phyloP scores from a whole-genome alignment of 2,329 filamentous ascomycete genomes.

The Paecilomyces fulvus region DNA sequence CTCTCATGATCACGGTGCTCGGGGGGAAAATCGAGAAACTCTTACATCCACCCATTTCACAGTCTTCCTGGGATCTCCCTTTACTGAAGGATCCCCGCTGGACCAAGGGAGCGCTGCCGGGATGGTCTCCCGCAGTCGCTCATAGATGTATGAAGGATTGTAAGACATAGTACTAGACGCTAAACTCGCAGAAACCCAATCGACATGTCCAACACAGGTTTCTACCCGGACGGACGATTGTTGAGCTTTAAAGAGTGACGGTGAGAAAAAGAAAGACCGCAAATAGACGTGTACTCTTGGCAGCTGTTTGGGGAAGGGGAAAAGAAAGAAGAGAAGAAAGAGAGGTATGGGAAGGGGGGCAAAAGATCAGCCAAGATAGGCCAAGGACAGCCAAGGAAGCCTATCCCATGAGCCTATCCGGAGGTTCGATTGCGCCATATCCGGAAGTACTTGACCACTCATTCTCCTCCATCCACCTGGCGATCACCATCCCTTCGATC shows the following conservation, averaged over 20 bases:
- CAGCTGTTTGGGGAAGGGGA: background rate
- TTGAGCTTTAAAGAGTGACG: background rate
- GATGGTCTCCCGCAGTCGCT: conserved; percentile 10
- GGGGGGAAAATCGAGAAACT: conserved; percentile 17
- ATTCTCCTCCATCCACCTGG: background rate
- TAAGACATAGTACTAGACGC: background rate
- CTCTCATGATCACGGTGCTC: background rate
- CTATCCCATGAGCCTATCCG: background rate
- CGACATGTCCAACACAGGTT: background rate
- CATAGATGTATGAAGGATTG: conserved; percentile 9
- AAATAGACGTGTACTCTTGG: background rate
- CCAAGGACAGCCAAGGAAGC: background rate
- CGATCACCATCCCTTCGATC: background rate
- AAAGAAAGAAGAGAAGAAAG: background rate
- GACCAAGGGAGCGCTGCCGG: conserved; percentile 13
- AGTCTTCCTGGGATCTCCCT: conserved; percentile 26
- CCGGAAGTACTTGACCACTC: background rate
- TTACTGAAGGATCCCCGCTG: conserved; percentile 14
- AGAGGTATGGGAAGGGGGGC: background rate
- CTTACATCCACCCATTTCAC: conserved; percentile 54
- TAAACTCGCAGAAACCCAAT: background rate
- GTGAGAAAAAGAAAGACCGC: background rate
- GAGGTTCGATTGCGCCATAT: background rate
- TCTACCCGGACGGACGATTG: background rate
- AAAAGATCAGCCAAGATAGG: background rate